phyloP scores from a whole-genome alignment of 2,329 filamentous ascomycete genomes.

The Decorospora gaudefroyi region DNA sequence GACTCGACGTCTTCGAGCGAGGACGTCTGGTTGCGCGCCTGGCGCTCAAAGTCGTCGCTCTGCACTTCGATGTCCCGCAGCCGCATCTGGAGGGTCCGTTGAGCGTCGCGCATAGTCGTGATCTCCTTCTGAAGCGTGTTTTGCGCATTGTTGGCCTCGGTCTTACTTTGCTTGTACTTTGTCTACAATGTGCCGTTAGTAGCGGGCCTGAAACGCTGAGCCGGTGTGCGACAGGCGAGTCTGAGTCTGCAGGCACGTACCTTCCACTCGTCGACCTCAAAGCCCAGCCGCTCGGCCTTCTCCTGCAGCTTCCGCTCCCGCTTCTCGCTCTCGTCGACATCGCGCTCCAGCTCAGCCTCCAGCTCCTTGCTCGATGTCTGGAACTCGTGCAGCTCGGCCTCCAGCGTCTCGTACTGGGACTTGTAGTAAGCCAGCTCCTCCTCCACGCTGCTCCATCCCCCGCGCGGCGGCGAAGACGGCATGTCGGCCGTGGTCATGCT shows the following conservation, averaged over 20 bases:
- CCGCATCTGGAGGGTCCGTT: constrained; percentile 78
- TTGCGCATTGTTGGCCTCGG: constrained; percentile 82
- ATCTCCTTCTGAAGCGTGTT: constrained; percentile 92
- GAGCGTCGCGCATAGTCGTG: constrained; percentile 82
- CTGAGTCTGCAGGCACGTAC: constrained; percentile 59
- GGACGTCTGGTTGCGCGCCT: constrained; percentile 92
- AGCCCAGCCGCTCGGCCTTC: constrained; percentile 81
- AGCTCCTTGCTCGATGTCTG: constrained; percentile 91
- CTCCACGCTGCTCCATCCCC: constrained; percentile 54
- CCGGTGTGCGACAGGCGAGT: no score
- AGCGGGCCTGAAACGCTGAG: neutral
- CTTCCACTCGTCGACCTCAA: constrained; percentile 98
- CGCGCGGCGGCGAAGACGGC: constrained; percentile 41
- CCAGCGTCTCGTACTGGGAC: constrained; percentile 88
- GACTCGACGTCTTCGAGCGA: constrained; percentile 96
- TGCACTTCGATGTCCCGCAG: constrained; percentile 94
- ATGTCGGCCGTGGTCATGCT: constrained; percentile 39
- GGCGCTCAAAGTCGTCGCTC: constrained; percentile 97
- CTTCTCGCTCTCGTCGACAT: constrained; percentile 94
- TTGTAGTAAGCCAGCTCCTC: constrained; percentile 95
- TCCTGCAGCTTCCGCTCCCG: constrained; percentile 83
- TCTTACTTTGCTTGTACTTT: constrained; percentile 95
- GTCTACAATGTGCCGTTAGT: constrained; percentile 58
- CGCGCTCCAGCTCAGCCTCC: constrained; percentile 92
- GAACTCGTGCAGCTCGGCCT: constrained; percentile 90